phyloP scores from a whole-genome alignment of 441 rosid species.

The Erodium moschatum region DNA sequence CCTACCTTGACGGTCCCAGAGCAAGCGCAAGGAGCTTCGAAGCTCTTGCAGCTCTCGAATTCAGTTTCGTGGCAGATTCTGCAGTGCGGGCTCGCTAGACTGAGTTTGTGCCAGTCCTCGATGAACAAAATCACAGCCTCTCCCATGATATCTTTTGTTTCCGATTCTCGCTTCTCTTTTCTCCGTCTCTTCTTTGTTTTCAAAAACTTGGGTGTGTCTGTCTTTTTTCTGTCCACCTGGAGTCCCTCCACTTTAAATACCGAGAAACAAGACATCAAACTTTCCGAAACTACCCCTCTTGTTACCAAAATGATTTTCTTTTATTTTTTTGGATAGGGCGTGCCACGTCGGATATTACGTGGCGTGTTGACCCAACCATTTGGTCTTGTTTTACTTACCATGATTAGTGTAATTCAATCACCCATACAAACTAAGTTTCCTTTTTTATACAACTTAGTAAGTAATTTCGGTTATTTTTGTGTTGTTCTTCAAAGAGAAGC shows the following conservation, averaged over 20 bases:
- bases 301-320: background rate
- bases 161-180: background rate
- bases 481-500: too few species aligned
- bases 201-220: slow-evolving; percentile 8
- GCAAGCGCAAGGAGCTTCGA: slow-evolving; percentile 93
- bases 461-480: too few species aligned
- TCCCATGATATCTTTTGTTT: slow-evolving; percentile 31
- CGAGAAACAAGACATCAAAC: slow-evolving; percentile 6
- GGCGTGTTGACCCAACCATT: background rate
- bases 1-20: slow-evolving; percentile 79
- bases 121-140: slow-evolving; percentile 39
- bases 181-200: background rate
- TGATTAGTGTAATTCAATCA: background rate
- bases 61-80: slow-evolving; percentile 89
- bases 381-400: background rate
- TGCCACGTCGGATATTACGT: background rate
- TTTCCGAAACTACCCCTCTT: slow-evolving; percentile 31
- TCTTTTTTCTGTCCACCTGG: background rate
- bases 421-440: too few species aligned
- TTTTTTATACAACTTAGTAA: too few species aligned
- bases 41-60: slow-evolving; percentile 44
- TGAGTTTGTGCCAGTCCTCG: slow-evolving; percentile 31
- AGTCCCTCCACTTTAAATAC: slow-evolving; percentile 18
- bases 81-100: slow-evolving; percentile 35
- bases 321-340: background rate